Conservation (phyloP, 306 rosid species). For the Coriaria nepalensis region DNA sequence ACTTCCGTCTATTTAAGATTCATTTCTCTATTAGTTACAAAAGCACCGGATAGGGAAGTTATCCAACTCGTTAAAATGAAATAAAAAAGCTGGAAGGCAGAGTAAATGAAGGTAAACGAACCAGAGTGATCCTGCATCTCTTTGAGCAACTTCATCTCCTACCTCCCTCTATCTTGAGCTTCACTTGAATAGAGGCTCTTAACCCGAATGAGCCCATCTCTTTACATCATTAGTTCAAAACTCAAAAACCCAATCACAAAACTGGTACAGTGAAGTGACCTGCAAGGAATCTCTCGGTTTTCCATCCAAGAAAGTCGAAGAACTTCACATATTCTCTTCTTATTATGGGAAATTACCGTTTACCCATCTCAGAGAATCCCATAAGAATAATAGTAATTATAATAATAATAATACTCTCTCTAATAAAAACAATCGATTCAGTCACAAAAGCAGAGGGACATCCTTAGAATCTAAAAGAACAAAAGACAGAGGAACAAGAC, state of each 20-base stretch:
- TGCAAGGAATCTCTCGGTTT: conserved; percentile 10
- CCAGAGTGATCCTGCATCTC: conserved; percentile 91
- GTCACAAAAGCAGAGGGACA: conserved; percentile 23
- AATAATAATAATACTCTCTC: no score
- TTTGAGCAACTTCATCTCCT: conserved; percentile 77
- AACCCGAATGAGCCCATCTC: conserved; percentile 17
- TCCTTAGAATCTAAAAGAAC: conserved; percentile 19
- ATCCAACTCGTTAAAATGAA: no score
- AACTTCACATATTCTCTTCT: conserved; percentile 5
- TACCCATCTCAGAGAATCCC: conserved; percentile 16
- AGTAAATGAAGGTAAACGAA: conserved; percentile 10
- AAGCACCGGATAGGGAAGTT: not conserved
- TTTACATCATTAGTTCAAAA: conserved; percentile 26
- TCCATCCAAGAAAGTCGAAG: conserved; percentile 9
- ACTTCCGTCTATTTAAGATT: not conserved
- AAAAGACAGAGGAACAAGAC: conserved; percentile 45
- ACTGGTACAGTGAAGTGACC: not conserved
- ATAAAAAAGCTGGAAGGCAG: not conserved
- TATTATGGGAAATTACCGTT: conserved; percentile 4
- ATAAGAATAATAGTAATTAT: conserved; percentile 14
- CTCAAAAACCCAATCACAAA: conserved; percentile 10
- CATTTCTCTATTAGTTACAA: not conserved
- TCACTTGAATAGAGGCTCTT: conserved; percentile 45
- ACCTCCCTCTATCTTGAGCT: conserved; percentile 34
- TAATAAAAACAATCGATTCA: conserved; percentile 27